Conservation (phyloP, 2,329 filamentous ascomycete species). For the Tolypocladium inflatum region DNA sequence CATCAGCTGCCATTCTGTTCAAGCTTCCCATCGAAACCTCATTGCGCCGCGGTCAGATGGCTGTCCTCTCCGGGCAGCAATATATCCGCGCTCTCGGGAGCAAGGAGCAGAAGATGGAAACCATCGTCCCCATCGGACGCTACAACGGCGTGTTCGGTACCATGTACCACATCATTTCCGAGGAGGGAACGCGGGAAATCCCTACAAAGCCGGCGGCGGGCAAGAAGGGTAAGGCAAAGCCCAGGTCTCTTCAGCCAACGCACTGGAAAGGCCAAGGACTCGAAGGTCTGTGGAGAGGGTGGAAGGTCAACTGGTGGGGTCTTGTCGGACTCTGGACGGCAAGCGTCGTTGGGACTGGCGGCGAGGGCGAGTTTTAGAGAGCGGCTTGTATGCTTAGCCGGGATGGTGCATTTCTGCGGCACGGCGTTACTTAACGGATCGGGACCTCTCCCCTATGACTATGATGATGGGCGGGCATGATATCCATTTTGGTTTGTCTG, state of each 20-base stretch:
- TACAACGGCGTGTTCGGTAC: constrained; percentile 87
- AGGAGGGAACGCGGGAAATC: constrained; percentile 61
- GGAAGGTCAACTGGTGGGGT: constrained; percentile 72
- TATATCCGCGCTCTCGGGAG: constrained; percentile 40
- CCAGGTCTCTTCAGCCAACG: constrained; percentile 17
- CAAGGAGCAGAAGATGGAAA: constrained; percentile 43
- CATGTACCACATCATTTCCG: constrained; percentile 75
- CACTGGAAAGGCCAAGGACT: constrained; percentile 56
- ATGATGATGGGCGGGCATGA: constrained; percentile 27
- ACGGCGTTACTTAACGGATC: constrained; percentile 20
- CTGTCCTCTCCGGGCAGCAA: constrained; percentile 49
- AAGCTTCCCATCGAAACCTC: constrained; percentile 90
- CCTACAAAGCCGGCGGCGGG: constrained; percentile 20
- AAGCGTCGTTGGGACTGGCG: constrained; percentile 50
- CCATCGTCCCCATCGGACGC: constrained; percentile 68
- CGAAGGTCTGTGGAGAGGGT: constrained; percentile 61
- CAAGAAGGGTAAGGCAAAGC: constrained; percentile 21
- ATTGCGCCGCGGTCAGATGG: constrained; percentile 76
- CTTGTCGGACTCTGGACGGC: constrained; percentile 66
- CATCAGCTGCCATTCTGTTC: constrained; percentile 70
- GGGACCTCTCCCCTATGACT: constrained; percentile 26
- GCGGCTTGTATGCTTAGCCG: constrained; percentile 8
- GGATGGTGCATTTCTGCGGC: constrained; percentile 17
- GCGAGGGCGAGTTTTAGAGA: constrained; percentile 48
- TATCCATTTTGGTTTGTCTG: constrained; percentile 9